Conservation (phyloP, 139 green algal genomes). For the Parachlorella kessleri region DNA sequence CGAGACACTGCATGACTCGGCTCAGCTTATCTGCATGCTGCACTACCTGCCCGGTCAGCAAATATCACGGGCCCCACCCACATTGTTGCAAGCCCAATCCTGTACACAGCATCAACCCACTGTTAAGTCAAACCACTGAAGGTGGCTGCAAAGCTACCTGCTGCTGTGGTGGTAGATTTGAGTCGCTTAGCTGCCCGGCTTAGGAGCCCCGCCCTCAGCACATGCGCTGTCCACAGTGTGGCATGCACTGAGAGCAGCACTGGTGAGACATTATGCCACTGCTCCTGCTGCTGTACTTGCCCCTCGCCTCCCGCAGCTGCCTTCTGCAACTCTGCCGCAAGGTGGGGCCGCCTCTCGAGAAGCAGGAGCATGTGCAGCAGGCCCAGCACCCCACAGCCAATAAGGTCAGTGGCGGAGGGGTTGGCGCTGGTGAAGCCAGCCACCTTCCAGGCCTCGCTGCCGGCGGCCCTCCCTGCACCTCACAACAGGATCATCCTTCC, state of each 20-base stretch:
- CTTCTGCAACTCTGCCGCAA: slow-evolving; percentile 6
- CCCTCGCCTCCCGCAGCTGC: neutral
- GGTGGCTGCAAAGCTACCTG: too few relatives aligned
- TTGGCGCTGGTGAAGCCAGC: slow-evolving; percentile 19
- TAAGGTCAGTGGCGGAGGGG: slow-evolving; percentile 7
- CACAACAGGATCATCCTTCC: too few relatives aligned
- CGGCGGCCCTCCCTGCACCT: too few relatives aligned
- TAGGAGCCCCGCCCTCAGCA: neutral
- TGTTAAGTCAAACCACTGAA: too few relatives aligned
- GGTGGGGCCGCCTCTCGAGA: neutral
- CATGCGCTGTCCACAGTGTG: neutral
- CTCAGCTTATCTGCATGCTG: too few relatives aligned
- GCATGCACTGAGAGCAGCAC: slow-evolving; percentile 3
- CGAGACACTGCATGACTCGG: too few relatives aligned
- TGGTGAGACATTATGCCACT: neutral
- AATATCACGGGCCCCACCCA: too few relatives aligned
- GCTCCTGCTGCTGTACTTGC: neutral
- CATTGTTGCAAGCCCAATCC: too few relatives aligned
- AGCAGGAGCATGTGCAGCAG: slow-evolving; percentile 21
- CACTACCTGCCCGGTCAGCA: too few relatives aligned
- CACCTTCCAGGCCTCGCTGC: slow-evolving; percentile 10
- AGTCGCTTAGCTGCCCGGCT: neutral
- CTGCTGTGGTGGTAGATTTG: neutral
- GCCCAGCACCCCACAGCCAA: neutral
- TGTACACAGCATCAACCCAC: too few relatives aligned